Conservation (phyloP, 2,329 filamentous ascomycete genomes). For the Colletotrichum tabaci region DNA sequence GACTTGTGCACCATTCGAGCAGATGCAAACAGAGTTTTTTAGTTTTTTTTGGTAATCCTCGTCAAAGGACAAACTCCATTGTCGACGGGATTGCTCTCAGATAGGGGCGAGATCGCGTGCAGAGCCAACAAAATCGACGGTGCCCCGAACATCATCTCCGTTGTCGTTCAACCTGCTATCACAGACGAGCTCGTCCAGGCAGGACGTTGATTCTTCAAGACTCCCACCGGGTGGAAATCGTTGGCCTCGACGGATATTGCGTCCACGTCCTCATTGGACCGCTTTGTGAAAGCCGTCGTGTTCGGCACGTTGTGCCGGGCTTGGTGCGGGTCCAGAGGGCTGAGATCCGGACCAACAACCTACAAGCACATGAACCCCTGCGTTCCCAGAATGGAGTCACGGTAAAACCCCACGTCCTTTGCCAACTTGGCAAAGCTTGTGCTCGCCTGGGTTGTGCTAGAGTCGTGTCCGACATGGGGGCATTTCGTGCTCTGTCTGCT, state of each 20-base stretch:
- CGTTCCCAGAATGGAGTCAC: neutral
- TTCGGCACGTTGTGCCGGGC: neutral
- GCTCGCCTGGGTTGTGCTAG: neutral
- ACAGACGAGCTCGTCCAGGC: neutral
- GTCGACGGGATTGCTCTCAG: too few species aligned
- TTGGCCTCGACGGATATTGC: neutral
- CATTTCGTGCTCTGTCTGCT: neutral
- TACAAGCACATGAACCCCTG: neutral
- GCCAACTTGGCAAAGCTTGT: conserved; percentile 4
- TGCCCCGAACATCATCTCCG: too few species aligned
- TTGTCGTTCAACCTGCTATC: neutral
- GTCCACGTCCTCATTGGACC: neutral
- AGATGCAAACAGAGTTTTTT: too few species aligned
- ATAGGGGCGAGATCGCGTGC: too few species aligned
- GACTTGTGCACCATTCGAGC: too few species aligned
- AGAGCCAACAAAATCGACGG: neutral
- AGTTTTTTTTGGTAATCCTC: too few species aligned
- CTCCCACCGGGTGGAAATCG: neutral
- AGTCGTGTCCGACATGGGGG: neutral
- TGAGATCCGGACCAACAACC: too few species aligned
- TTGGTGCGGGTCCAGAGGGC: neutral
- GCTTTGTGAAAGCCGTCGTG: neutral
- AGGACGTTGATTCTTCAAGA: neutral
- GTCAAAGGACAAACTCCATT: too few species aligned
- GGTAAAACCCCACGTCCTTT: neutral